Evolutionary conservation across 1,284 basidiomycete genomes (phyloP).

Genomic region (Exsudoporus floridanus): DNA sequence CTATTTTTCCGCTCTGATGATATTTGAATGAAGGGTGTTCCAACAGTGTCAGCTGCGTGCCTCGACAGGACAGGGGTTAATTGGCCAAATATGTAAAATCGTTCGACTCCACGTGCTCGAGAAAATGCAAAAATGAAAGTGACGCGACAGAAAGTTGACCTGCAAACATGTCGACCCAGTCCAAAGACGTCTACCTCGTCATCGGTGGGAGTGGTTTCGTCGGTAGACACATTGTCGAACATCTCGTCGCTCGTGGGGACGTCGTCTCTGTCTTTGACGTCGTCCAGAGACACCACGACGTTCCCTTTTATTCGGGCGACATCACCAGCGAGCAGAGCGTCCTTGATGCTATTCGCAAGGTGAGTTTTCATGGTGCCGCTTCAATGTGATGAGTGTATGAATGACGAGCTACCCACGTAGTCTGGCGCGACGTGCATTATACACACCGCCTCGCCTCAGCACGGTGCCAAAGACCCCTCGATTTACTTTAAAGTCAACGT

Average conservation of each 20-base stretch:
- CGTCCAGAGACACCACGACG: conserved; percentile 84
- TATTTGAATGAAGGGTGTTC: background rate
- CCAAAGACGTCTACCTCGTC: conserved; percentile 69
- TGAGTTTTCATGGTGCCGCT: conserved; percentile 34
- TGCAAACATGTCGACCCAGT: conserved; percentile 30
- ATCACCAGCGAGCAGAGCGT: conserved; percentile 78
- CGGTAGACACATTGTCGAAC: conserved; percentile 86
- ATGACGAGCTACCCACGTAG: conserved; percentile 38
- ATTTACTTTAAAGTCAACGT: conserved; percentile 95
- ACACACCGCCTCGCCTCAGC: conserved; percentile 92
- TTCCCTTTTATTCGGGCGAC: conserved; percentile 84
- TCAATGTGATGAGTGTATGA: background rate
- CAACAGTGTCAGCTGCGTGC: background rate
- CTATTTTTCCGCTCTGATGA: background rate
- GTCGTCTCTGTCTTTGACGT: conserved; percentile 84
- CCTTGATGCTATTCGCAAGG: conserved; percentile 71
- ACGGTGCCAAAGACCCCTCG: conserved; percentile 66
- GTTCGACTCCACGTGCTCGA: conserved; percentile 11
- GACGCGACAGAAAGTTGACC: conserved; percentile 1
- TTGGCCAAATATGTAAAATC: background rate
- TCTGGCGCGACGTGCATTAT: conserved; percentile 85
- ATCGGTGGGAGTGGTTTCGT: conserved; percentile 93
- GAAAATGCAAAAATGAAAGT: conserved; percentile 12
- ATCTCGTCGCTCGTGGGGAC: conserved; percentile 77
- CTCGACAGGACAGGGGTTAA: conserved; percentile 9